These are phyloP conservation scores for Elsinoe fawcettii DNA, from an alignment of 2,329 filamentous ascomycete genomes.

Conservation along the genomic window DNA sequence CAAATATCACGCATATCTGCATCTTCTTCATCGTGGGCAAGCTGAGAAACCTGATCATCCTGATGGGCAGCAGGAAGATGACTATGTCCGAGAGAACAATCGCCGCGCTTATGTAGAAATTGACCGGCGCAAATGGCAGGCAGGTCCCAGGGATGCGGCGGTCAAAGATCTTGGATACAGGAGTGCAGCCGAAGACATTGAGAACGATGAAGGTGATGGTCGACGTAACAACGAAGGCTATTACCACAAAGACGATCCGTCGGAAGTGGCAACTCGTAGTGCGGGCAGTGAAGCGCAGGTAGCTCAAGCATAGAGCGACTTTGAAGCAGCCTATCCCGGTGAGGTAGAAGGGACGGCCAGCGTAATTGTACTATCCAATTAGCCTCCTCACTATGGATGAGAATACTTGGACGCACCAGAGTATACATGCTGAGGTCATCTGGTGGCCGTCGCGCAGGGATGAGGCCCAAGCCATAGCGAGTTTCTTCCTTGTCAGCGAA, in stretches of 20 bases:
- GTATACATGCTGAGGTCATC: constrained; percentile 5
- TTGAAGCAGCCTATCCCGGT: constrained; percentile 13
- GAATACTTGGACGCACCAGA: not conserved
- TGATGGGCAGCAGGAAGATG: constrained; percentile 4
- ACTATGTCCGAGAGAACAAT: constrained; percentile 8
- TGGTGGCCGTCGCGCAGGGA: not conserved
- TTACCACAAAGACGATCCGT: not conserved
- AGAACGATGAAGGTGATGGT: constrained; percentile 9
- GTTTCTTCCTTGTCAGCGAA: not conserved
- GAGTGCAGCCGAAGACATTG: constrained; percentile 10
- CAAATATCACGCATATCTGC: constrained; percentile 9
- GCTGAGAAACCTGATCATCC: not conserved
- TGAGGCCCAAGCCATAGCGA: constrained; percentile 7
- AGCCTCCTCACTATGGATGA: not conserved
- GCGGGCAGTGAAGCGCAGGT: constrained; percentile 8
- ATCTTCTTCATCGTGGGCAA: constrained; percentile 5
- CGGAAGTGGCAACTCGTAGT: not conserved
- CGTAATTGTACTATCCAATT: constrained; percentile 9
- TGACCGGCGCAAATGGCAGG: constrained; percentile 8
- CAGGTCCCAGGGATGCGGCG: not conserved
- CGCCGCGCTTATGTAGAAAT: constrained; percentile 10
- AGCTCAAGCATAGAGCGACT: constrained; percentile 10
- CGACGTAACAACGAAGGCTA: not conserved
- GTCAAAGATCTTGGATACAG: constrained; percentile 10
- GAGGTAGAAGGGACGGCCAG: constrained; percentile 12